phyloP scores from a whole-genome alignment of 495 filamentous ascomycete genomes.

The Talaromyces adpressus region DNA sequence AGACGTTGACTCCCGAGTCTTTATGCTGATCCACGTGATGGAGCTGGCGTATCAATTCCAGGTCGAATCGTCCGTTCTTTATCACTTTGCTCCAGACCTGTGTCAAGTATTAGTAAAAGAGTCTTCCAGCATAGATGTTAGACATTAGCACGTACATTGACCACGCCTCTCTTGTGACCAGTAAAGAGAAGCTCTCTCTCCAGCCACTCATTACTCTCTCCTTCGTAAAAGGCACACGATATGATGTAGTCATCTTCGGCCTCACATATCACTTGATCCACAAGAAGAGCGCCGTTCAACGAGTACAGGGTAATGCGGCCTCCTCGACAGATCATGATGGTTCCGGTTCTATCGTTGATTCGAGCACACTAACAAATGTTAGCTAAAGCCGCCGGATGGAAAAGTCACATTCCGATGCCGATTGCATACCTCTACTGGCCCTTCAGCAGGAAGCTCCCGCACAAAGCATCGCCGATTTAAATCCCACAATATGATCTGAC shows the following conservation, averaged over 20 bases:
- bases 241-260: slow-evolving; percentile 65
- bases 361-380: slow-evolving; percentile 57
- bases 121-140: neutral
- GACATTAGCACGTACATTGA: slow-evolving; percentile 48
- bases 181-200: slow-evolving; percentile 84
- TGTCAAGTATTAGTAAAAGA: neutral
- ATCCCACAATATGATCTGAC: slow-evolving; percentile 85
- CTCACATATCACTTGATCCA: slow-evolving; percentile 72
- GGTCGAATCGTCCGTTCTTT: slow-evolving; percentile 43
- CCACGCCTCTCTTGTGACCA: slow-evolving; percentile 75
- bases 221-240: slow-evolving; percentile 90
- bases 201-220: slow-evolving; percentile 83
- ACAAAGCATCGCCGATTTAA: slow-evolving; percentile 83
- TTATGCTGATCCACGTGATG: slow-evolving; percentile 72
- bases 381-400: slow-evolving; percentile 3
- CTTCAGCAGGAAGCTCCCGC: slow-evolving; percentile 55
- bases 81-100: slow-evolving; percentile 52
- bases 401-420: neutral
- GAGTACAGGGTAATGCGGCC: slow-evolving; percentile 72
- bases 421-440: slow-evolving; percentile 42
- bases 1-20: slow-evolving; percentile 68
- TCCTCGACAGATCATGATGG: slow-evolving; percentile 77
- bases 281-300: slow-evolving; percentile 74
- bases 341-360: slow-evolving; percentile 85
- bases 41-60: slow-evolving; percentile 65